phyloP scores from a whole-genome alignment of 23 red algal species.

The Gracilariopsis chorda region DNA sequence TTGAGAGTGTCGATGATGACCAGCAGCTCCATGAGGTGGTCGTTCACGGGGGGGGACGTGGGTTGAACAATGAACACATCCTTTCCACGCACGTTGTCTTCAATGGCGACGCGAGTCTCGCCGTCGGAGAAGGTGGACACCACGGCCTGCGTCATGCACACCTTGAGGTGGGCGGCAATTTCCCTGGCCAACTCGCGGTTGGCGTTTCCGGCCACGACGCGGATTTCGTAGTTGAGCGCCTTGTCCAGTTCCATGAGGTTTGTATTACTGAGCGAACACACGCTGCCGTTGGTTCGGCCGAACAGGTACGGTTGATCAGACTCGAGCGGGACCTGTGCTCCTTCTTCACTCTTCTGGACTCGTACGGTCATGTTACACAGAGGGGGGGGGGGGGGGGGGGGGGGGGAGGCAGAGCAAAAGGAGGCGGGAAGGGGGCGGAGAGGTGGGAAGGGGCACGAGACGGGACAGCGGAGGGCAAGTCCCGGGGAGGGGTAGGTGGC shows the following conservation, averaged over 20 bases:
- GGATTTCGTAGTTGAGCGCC: conserved; percentile 98
- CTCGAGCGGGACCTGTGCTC: conserved; percentile 37
- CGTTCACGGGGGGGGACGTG: conserved; percentile 98
- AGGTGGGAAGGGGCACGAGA: neutral
- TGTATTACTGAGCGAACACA: conserved; percentile 35
- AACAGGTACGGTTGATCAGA: conserved; percentile 45
- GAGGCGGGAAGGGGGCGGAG: neutral
- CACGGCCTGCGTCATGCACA: conserved; percentile 72
- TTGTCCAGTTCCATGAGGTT: conserved; percentile 73
- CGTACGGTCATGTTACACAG: neutral
- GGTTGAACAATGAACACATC: conserved; percentile 98
- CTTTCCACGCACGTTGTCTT: conserved; percentile 98
- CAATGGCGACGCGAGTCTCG: conserved; percentile 92
- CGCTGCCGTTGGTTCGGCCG: conserved; percentile 36
- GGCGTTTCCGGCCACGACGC: conserved; percentile 92
- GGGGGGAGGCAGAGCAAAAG: neutral
- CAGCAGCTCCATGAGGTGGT: conserved; percentile 98
- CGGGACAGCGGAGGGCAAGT: neutral
- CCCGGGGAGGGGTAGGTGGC: neutral
- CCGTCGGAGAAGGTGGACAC: conserved; percentile 95
- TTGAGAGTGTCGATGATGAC: conserved; percentile 98
- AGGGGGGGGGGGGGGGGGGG: neutral
- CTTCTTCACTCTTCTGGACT: conserved; percentile 22
- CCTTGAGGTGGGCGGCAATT: conserved; percentile 78
- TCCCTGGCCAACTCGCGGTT: conserved; percentile 80